Conservation (phyloP, 352 stramenopile species). For the Pythium aquatile region DNA sequence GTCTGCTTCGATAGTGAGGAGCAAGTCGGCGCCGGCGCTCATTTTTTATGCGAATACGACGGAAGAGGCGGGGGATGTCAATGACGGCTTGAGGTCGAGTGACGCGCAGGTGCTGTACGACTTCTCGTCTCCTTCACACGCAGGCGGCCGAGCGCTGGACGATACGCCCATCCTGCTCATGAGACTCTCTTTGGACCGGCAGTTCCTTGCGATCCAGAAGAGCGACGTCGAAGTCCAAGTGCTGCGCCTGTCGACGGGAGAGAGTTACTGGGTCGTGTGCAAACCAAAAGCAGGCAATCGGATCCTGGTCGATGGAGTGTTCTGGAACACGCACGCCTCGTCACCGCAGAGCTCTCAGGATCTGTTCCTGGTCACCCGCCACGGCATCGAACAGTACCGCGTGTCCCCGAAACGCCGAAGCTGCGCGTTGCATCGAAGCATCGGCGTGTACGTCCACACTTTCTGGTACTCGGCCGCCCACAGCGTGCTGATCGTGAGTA, state of each 20-base stretch:
- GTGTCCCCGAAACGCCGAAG: constrained; percentile 55
- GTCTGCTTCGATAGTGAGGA: constrained; percentile 2
- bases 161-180: constrained; percentile 35
- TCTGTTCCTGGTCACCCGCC: constrained; percentile 70
- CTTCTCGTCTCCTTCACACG: constrained; percentile 18
- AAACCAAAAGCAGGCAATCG: constrained; percentile 61
- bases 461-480: constrained; percentile 73
- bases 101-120: constrained; percentile 39
- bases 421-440: constrained; percentile 53
- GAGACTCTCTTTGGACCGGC: constrained; percentile 57
- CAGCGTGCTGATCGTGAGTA: constrained; percentile 65
- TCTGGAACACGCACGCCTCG: constrained; percentile 65
- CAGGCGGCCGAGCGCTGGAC: constrained; percentile 3
- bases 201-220: constrained; percentile 75
- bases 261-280: constrained; percentile 72
- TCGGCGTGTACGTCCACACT: constrained; percentile 60
- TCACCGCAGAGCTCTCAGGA: constrained; percentile 55
- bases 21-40: constrained; percentile 19
- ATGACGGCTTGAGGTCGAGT: not conserved
- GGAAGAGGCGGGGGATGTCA: not conserved
- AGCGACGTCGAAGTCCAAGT: constrained; percentile 85
- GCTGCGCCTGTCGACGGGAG: constrained; percentile 38
- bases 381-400: constrained; percentile 76
- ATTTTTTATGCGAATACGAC: not conserved
- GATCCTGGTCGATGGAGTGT: constrained; percentile 51